Base-by-base conservation (phyloP, 805 yeast genomes). In the Barnettozyma sucrosica region DNA sequence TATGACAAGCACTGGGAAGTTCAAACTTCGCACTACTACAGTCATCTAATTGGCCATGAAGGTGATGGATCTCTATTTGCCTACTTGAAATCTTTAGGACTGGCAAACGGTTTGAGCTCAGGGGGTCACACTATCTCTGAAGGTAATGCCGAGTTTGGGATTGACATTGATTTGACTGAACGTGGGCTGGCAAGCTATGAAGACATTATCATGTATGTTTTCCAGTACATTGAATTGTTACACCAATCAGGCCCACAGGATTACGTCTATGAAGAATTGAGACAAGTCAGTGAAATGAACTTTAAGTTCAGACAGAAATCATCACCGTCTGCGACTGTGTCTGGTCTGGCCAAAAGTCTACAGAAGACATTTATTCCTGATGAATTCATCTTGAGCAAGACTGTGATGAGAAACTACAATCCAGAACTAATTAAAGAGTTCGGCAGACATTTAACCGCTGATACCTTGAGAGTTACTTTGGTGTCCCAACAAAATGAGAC, bases 21-120 rank as follows among this genome's bases (percentile, higher is more conserved):
- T 21, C 80, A 80, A 55, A 95, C 97, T 0, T 74, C 78, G 7
- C 78, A 75, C 47, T 85, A 89, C 65, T 76, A 70, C 54, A 79
- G 90, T 19, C 97, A 93, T 64, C 70, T 93, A 45, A 68, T 92
- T 42, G 98, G 98, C 36, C 98, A 92, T 65, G 99, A 92, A 68
- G 86, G 93, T 42, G 74, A 82, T 43, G 98, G 98, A 2, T 89
- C 97, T 2, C 64, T 92, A 18, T 71, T 89, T 32, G 77, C 81
- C 47, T 75, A 73, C 53, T 75, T 92, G 54, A 92, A 89, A 66
- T 62, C 68, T 30, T 69, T 76, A 53, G 85, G 90, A 13, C 86
- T 90, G 89, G 96, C 92, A 7, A 84, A 79, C 55, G 83, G 78
- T 16, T 72, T 92, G 45, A 79, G 89, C 33, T 80, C 89, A 30